Evolutionary conservation across 2,329 filamentous ascomycete species (phyloP).

Genomic region (Polychaeton citri): DNA sequence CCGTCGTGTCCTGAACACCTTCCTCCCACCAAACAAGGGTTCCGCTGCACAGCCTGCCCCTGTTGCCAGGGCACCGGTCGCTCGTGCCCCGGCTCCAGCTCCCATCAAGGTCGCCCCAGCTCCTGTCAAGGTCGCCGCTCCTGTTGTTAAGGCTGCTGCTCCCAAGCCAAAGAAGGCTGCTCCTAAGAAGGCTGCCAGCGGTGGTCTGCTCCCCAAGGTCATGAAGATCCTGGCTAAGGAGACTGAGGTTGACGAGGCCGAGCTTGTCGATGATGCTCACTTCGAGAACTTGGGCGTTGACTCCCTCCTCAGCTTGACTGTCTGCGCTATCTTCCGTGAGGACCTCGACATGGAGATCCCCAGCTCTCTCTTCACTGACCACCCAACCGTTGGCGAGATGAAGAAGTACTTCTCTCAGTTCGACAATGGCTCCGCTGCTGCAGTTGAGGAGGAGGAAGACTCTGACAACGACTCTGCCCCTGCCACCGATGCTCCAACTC

Average conservation of each 20-base stretch:
- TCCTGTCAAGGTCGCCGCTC: slow-evolving; percentile 9
- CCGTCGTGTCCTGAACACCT: slow-evolving; percentile 51
- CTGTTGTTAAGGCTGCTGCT: slow-evolving; percentile 10
- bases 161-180: slow-evolving; percentile 33
- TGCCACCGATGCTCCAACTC: slow-evolving; percentile 28
- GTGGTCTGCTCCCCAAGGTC: slow-evolving; percentile 38
- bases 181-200: slow-evolving; percentile 35
- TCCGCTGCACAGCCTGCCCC: slow-evolving; percentile 18
- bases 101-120: slow-evolving; percentile 16
- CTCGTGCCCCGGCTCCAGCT: slow-evolving; percentile 24
- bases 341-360: slow-evolving; percentile 47
- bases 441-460: slow-evolving; percentile 23
- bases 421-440: slow-evolving; percentile 24
- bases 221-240: slow-evolving; percentile 57
- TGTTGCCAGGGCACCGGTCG: slow-evolving; percentile 23
- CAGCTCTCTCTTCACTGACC: slow-evolving; percentile 46
- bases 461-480: slow-evolving; percentile 29
- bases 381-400: slow-evolving; percentile 46
- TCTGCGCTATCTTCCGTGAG: slow-evolving; percentile 49
- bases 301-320: slow-evolving; percentile 47
- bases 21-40: slow-evolving; percentile 47
- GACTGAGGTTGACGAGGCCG: slow-evolving; percentile 44
- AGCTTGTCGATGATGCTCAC: slow-evolving; percentile 46
- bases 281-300: slow-evolving; percentile 51
- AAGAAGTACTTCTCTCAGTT: slow-evolving; percentile 42